Evolutionary conservation across 768 basidiomycete genomes (phyloP), one percentile per base, ranked within the genome.

Genomic region (Galerina sulciceps): DNA sequence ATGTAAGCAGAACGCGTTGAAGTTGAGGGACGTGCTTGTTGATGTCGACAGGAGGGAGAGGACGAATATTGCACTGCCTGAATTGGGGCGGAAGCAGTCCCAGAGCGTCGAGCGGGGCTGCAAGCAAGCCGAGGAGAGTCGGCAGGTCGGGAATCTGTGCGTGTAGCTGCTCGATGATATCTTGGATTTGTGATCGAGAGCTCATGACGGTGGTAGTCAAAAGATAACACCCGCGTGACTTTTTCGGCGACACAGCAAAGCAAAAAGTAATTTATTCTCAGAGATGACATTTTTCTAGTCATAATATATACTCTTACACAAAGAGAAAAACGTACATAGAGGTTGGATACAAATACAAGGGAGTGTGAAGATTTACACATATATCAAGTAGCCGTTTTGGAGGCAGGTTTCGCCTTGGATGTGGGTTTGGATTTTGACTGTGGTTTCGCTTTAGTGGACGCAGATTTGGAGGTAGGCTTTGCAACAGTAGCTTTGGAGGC

Each of bases 1-100:
- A 78, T 60, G 83, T 82, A 23, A 96, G 66, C 11, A 96, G 70
- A 10, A 76, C 77, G 47, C 79, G 76, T 66, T 96, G 94, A n/a
- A 95, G 72, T 1, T 73, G 67, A 3, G 87, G 83, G 22, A 84
- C 55, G 58, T 83, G 78, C 62, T 74, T 79, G 8, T 56, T 63
- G 47, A 79, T 60, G 58, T 71, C 69, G 48, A 81, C 55, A 11
- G 62, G 9, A 23, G 45, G 45, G 6, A 83, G 67, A 1, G 81
- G 77, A 15, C 75, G 65, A 13, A 68, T 65, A 62, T 84, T 80
- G 68, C 79, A 78, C 26, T 58, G 72, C 56, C 68, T 73, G 69
- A 80, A 90, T 41, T 70, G 79, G 4, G 86, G 85, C 10, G 89
- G 87, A 10, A 93, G 77, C 23, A 93, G 75, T 35, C 77, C 77